Evolutionary conservation across 768 basidiomycete genomes (phyloP).

Genomic region (Auricularia sp.): DNA sequence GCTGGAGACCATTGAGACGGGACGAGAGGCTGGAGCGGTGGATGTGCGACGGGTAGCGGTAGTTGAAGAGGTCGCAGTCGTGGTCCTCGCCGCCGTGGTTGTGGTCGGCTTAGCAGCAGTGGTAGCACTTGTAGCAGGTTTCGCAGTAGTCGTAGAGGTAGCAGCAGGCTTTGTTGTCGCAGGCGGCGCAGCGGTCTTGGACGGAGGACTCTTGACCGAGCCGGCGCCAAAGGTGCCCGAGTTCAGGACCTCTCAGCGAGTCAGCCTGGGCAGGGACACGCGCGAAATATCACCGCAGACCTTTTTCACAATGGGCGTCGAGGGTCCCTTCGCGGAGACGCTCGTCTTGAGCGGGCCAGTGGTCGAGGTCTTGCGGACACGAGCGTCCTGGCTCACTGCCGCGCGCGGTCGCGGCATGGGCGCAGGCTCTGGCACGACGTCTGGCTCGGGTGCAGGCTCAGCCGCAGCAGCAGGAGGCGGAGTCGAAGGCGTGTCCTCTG

Average conservation of each 20-base stretch:
- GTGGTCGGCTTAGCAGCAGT: constrained; percentile 22
- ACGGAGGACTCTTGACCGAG: constrained; percentile 33
- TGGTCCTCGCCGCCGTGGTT: constrained; percentile 1
- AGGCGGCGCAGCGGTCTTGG: constrained; percentile 11
- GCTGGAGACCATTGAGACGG: constrained; percentile 17
- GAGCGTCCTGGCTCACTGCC: constrained; percentile 2
- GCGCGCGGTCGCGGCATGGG: constrained; percentile 26
- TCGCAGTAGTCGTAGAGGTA: constrained; percentile 2
- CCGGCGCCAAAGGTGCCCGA: constrained; percentile 59
- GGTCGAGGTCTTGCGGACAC: constrained; percentile 24
- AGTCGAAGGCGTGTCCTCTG: too few relatives aligned
- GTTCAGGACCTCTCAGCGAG: constrained; percentile 42
- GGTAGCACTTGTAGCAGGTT: background rate
- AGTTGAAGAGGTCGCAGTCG: constrained; percentile 19
- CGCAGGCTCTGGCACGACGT: constrained; percentile 18
- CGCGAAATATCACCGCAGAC: constrained; percentile 27
- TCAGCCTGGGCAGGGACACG: constrained; percentile 9
- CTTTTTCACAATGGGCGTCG: constrained; percentile 51
- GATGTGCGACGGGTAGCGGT: constrained; percentile 17
- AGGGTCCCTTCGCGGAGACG: constrained; percentile 3
- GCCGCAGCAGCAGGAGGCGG: constrained; percentile 7
- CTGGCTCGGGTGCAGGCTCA: constrained; percentile 11
- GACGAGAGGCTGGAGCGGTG: constrained; percentile 18
- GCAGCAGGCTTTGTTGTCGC: constrained; percentile 22
- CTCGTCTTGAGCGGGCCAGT: constrained; percentile 29